These are phyloP conservation scores for Hermanozyma aechmeae DNA, from an alignment of 805 yeast genomes.

Conservation along the genomic window DNA sequence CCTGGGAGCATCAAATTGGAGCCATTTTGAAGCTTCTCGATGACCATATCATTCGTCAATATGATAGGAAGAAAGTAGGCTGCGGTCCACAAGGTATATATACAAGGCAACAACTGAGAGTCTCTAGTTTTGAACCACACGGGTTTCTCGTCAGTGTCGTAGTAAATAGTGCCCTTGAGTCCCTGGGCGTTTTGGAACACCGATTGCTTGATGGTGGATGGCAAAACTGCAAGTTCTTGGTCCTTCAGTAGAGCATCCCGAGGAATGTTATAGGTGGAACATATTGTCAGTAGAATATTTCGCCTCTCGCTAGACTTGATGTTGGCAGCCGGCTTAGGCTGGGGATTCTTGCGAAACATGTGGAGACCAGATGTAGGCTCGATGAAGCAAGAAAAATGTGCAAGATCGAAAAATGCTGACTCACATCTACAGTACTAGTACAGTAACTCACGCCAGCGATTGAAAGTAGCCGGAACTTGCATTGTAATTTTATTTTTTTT, in stretches of 20 bases:
- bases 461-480: too few relatives aligned
- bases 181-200: constrained; percentile 47
- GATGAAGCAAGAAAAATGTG: too few relatives aligned
- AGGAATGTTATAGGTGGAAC: constrained; percentile 31
- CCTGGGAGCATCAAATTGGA: constrained; percentile 81
- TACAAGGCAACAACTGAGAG: constrained; percentile 53
- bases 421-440: too few relatives aligned
- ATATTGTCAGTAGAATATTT: constrained; percentile 35
- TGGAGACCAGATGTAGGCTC: too few relatives aligned
- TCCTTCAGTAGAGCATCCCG: constrained; percentile 32
- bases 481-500: too few relatives aligned
- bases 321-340: constrained; percentile 66
- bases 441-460: too few relatives aligned
- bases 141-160: constrained; percentile 57
- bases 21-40: constrained; percentile 63
- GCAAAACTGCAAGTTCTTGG: constrained; percentile 34
- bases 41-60: constrained; percentile 64
- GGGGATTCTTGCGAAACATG: constrained; percentile 19
- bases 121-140: constrained; percentile 62
- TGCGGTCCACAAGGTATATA: constrained; percentile 62
- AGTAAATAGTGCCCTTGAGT: constrained; percentile 53
- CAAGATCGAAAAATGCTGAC: too few relatives aligned
- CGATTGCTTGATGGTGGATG: constrained; percentile 51
- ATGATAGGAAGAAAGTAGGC: constrained; percentile 62
- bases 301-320: constrained; percentile 77